Evolutionary conservation across 345 rosid genomes (phyloP).

Genomic region (Rhodamnia argentea): DNA sequence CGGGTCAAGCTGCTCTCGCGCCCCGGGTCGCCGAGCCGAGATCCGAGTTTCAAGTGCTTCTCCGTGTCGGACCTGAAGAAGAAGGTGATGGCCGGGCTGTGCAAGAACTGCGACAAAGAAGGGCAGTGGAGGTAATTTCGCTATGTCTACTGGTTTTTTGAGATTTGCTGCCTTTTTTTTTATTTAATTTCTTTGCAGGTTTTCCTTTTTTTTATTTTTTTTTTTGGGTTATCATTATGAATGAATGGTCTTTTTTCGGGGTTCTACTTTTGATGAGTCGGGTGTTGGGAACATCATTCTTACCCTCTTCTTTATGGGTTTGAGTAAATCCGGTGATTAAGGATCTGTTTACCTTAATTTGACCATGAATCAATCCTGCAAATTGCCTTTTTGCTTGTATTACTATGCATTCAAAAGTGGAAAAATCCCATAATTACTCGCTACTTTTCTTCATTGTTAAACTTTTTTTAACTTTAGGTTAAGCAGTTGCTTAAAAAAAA

Average conservation of each 20-base stretch:
- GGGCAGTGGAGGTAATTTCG: constrained; percentile 43
- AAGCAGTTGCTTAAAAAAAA: not conserved
- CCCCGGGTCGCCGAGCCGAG: not conserved
- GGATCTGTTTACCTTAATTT: not conserved
- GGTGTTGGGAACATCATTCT: not conserved
- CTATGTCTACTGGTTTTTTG: not conserved
- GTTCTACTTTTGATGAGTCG: not conserved
- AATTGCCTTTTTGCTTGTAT: not conserved
- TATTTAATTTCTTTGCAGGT: not conserved
- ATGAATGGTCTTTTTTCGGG: not conserved
- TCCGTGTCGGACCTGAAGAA: constrained; percentile 27
- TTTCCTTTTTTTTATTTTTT: not conserved
- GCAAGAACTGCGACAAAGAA: constrained; percentile 38
- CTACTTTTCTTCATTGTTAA: not conserved
- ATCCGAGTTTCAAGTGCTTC: constrained; percentile 33
- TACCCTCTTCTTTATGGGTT: not conserved
- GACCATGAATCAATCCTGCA: not conserved
- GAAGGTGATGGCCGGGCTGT: constrained; percentile 37
- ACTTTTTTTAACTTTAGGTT: not conserved
- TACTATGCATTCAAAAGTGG: not conserved
- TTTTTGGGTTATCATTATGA: not conserved
- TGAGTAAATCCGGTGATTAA: not conserved
- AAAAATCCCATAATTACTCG: not conserved
- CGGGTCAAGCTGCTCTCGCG: constrained; percentile 44
- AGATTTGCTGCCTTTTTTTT: not conserved